These are phyloP conservation scores for Blastobotrys serpentis DNA, from an alignment of 1,139 yeast genomes.

Conservation along the genomic window DNA sequence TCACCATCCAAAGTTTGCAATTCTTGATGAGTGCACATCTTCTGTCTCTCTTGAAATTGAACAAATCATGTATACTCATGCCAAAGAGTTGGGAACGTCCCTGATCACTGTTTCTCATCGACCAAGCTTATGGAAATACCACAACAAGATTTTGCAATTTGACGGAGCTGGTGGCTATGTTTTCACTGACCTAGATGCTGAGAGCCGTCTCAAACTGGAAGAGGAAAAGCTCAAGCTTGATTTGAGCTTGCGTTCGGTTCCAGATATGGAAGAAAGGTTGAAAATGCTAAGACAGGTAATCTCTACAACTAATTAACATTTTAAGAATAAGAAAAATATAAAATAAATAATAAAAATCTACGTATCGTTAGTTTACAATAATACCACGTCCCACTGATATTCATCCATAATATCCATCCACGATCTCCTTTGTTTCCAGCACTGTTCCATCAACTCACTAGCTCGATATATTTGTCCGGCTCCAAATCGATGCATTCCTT, in stretches of 20 bases:
- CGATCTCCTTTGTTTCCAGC: conserved; percentile 43
- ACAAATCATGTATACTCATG: conserved; percentile 82
- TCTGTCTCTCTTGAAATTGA: conserved; percentile 92
- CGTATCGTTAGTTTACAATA: conserved; percentile 25
- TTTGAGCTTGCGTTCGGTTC: conserved; percentile 63
- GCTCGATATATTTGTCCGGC: conserved; percentile 48
- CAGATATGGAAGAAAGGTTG: conserved; percentile 61
- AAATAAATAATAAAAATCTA: background rate
- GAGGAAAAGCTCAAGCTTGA: conserved; percentile 69
- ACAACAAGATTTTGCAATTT: conserved; percentile 74
- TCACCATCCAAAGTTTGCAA: conserved; percentile 90
- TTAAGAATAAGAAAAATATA: background rate
- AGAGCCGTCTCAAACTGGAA: conserved; percentile 63
- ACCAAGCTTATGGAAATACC: conserved; percentile 91
- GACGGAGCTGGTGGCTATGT: conserved; percentile 79
- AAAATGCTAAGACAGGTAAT: conserved; percentile 25
- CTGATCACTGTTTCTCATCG: conserved; percentile 89
- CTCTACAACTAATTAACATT: background rate
- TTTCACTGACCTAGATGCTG: conserved; percentile 68
- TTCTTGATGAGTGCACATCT: conserved; percentile 92
- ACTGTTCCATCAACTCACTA: conserved; percentile 46
- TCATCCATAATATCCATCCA: conserved; percentile 36
- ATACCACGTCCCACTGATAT: conserved; percentile 31
- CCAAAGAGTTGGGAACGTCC: conserved; percentile 77
- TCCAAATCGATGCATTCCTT: conserved; percentile 46